A percentile compares a stretch with the other conserved stretches of the same genome.
Conservation (phyloP, 805 yeast genomes). For the Kodamaea laetipori region DNA sequence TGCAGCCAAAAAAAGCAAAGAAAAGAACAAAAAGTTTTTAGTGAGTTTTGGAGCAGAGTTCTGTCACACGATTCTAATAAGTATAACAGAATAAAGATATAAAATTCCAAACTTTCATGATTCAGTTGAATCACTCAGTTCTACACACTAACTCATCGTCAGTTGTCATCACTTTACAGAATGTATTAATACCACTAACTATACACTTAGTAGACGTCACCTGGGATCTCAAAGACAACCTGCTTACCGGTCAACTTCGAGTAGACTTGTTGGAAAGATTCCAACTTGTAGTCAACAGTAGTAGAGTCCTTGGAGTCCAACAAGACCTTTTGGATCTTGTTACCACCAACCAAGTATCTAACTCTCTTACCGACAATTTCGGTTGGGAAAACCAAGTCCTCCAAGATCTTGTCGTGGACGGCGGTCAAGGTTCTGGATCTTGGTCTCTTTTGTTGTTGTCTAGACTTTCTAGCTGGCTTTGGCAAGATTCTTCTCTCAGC, state of each 20-base stretch:
- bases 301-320: conserved; percentile 97
- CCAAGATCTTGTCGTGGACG: conserved; percentile 97
- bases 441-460: conserved; percentile 98
- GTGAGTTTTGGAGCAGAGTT: no score
- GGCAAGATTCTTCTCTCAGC: conserved; percentile 99
- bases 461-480: conserved; percentile 95
- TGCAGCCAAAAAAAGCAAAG: no score
- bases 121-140: no score
- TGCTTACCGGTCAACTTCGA: conserved; percentile 98
- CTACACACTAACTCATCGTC: no score
- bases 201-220: conserved; percentile 42
- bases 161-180: conserved; percentile 1
- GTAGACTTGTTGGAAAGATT: conserved; percentile 98
- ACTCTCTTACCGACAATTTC: conserved; percentile 99
- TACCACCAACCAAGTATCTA: conserved; percentile 98
- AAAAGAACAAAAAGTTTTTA: no score
- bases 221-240: conserved; percentile 92
- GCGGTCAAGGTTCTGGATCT: conserved; percentile 99
- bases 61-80: no score
- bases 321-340: conserved; percentile 96
- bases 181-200: conserved; percentile 11
- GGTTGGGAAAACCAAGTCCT: conserved; percentile 99
- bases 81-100: no score
- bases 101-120: no score
- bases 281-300: conserved; percentile 97